Evolutionary conservation across 1,284 basidiomycete genomes (phyloP).

Genomic region (Ustilago sp.): DNA sequence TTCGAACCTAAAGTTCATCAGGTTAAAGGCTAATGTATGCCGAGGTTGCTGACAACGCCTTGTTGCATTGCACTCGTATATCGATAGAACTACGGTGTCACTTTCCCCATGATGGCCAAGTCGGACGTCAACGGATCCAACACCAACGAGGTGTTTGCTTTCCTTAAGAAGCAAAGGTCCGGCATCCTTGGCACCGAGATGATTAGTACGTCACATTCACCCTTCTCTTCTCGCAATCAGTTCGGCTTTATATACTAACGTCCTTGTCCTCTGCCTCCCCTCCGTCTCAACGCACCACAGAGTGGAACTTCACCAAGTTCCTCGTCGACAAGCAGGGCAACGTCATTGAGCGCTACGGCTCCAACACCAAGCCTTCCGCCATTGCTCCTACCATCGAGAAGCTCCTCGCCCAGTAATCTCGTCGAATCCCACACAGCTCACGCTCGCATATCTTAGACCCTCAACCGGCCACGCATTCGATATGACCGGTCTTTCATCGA

Average conservation of each 20-base stretch:
- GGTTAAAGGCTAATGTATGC: background rate
- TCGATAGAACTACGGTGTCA: slow-evolving; percentile 67
- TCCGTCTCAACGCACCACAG: slow-evolving; percentile 12
- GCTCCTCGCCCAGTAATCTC: slow-evolving; percentile 54
- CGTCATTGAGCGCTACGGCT: slow-evolving; percentile 82
- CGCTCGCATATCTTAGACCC: slow-evolving; percentile 5
- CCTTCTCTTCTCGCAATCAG: background rate
- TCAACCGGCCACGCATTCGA: background rate
- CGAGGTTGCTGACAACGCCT: background rate
- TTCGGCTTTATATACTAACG: background rate
- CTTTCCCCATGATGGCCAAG: slow-evolving; percentile 70
- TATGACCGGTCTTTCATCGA: slow-evolving; percentile 10
- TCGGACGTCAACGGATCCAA: slow-evolving; percentile 85
- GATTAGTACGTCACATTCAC: slow-evolving; percentile 72
- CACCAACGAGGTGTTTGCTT: slow-evolving; percentile 83
- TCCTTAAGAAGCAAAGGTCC: slow-evolving; percentile 82
- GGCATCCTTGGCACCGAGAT: slow-evolving; percentile 79
- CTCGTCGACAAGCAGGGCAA: slow-evolving; percentile 74
- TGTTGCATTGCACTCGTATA: background rate
- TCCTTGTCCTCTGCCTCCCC: background rate
- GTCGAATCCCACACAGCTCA: background rate
- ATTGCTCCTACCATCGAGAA: slow-evolving; percentile 79
- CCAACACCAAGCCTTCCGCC: slow-evolving; percentile 79
- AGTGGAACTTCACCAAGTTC: slow-evolving; percentile 73
- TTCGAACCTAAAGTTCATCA: background rate